Evolutionary conservation across 257 asterid genomes (phyloP).

Genomic region (Schizonepeta tenuifolia): DNA sequence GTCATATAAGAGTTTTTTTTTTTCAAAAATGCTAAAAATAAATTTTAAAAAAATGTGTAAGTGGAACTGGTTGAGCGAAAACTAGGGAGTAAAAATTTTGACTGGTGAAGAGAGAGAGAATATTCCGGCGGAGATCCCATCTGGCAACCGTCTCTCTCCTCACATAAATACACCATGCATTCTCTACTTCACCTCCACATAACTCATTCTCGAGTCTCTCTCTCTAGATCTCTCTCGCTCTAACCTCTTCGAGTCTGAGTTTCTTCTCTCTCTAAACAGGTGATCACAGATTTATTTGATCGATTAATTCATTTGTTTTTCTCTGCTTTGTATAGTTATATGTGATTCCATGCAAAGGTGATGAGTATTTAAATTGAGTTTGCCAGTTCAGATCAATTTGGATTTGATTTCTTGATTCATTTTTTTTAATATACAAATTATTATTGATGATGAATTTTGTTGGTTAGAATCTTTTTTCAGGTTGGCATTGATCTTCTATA

Average conservation of each 20-base stretch:
- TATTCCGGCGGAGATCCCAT: conserved; percentile 40
- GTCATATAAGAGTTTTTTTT: neutral
- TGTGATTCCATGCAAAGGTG: conserved; percentile 22
- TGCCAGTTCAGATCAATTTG: neutral
- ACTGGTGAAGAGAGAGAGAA: conserved; percentile 26
- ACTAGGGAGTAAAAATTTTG: neutral
- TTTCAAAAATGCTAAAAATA: neutral
- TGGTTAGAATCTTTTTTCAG: neutral
- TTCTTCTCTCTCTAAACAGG: neutral
- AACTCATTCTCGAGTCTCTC: neutral
- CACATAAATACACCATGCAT: neutral
- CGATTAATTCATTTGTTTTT: neutral
- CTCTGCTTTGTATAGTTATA: neutral
- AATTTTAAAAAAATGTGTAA: too few species aligned
- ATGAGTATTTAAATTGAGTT: conserved; percentile 9
- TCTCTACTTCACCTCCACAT: conserved; percentile 10
- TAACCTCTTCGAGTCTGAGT: neutral
- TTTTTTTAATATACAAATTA: neutral
- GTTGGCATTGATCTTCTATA: too few species aligned
- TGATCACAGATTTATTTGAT: neutral
- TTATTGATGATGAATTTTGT: neutral
- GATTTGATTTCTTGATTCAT: neutral
- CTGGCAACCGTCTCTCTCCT: neutral
- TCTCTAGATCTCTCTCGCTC: neutral
- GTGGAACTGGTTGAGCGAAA: neutral